Evolutionary conservation across 176 grass and related monocot species (phyloP).

Genomic region (Puccinellia tenuiflora): DNA sequence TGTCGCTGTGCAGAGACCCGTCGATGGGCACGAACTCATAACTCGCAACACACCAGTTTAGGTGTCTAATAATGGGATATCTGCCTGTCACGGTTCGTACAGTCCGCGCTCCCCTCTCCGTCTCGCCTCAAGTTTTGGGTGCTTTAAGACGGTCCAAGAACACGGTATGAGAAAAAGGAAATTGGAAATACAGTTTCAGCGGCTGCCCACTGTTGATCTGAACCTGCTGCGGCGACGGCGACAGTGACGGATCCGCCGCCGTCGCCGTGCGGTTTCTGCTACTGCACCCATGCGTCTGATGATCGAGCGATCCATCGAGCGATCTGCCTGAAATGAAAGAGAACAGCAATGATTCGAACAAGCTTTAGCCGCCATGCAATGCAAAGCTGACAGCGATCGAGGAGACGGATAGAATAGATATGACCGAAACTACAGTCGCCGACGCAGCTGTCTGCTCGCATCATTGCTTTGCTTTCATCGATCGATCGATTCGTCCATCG

Average conservation of each 20-base stretch:
- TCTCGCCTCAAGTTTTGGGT: too few species aligned
- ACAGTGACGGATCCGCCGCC: not conserved
- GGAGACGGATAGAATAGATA: too few species aligned
- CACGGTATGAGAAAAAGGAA: not conserved
- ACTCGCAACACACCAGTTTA: too few species aligned
- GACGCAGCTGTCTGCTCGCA: slow-evolving; percentile 10
- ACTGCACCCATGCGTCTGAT: not conserved
- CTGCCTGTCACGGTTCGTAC: too few species aligned
- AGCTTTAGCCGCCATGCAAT: not conserved
- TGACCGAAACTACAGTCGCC: not conserved
- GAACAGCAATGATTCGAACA: not conserved
- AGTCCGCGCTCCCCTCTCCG: too few species aligned
- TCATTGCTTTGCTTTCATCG: not conserved
- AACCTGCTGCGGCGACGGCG: not conserved
- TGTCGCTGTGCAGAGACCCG: not conserved
- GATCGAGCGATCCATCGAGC: not conserved
- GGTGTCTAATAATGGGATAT: too few species aligned
- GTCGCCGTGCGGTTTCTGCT: not conserved
- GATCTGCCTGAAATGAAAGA: not conserved
- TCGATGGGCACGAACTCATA: not conserved
- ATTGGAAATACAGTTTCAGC: not conserved
- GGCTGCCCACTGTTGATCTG: slow-evolving; percentile 12
- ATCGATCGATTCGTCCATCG: not conserved
- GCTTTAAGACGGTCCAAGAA: not conserved
- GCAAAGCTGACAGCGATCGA: not conserved